Percentiles rank a stretch among this genome's conserved stretches.
Conservation (phyloP, 2,329 filamentous ascomycete species). For the Alternaria sp. region DNA sequence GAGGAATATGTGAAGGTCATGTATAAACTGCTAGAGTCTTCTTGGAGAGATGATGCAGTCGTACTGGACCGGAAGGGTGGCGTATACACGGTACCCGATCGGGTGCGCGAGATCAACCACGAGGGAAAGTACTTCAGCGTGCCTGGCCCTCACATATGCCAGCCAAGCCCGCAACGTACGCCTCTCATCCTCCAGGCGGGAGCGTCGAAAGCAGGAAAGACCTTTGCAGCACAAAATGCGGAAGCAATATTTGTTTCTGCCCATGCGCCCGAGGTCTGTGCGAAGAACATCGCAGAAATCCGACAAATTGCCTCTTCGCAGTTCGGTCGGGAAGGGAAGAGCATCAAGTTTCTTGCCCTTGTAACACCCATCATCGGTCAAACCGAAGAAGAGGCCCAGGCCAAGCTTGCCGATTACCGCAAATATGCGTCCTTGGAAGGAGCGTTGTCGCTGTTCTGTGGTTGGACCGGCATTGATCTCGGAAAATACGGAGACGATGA, state of each 20-base stretch:
- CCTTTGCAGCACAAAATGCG: slow-evolving; percentile 72
- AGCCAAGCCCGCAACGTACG: slow-evolving; percentile 71
- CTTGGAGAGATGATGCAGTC: slow-evolving; percentile 72
- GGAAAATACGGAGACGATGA: slow-evolving; percentile 67
- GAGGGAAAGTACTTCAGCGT: slow-evolving; percentile 68
- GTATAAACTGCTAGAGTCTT: slow-evolving; percentile 72
- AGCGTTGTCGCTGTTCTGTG: slow-evolving; percentile 73
- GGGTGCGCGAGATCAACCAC: slow-evolving; percentile 71
- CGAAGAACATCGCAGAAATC: slow-evolving; percentile 68
- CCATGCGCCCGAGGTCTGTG: slow-evolving; percentile 67
- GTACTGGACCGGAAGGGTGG: slow-evolving; percentile 64
- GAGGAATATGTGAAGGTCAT: slow-evolving; percentile 74
- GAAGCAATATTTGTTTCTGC: slow-evolving; percentile 75
- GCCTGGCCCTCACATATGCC: slow-evolving; percentile 70
- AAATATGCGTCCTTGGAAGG: slow-evolving; percentile 70
- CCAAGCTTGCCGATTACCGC: slow-evolving; percentile 67
- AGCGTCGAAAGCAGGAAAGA: slow-evolving; percentile 69
- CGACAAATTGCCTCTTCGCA: slow-evolving; percentile 61
- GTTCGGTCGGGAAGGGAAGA: slow-evolving; percentile 62
- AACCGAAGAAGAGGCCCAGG: slow-evolving; percentile 70
- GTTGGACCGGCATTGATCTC: slow-evolving; percentile 75
- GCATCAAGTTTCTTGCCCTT: slow-evolving; percentile 72
- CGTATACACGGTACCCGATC: slow-evolving; percentile 64
- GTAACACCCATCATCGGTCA: slow-evolving; percentile 69
- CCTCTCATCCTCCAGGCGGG: slow-evolving; percentile 75